Evolutionary conservation across 805 yeast species (phyloP).

Genomic region (Blastobotrys terrestris): DNA sequence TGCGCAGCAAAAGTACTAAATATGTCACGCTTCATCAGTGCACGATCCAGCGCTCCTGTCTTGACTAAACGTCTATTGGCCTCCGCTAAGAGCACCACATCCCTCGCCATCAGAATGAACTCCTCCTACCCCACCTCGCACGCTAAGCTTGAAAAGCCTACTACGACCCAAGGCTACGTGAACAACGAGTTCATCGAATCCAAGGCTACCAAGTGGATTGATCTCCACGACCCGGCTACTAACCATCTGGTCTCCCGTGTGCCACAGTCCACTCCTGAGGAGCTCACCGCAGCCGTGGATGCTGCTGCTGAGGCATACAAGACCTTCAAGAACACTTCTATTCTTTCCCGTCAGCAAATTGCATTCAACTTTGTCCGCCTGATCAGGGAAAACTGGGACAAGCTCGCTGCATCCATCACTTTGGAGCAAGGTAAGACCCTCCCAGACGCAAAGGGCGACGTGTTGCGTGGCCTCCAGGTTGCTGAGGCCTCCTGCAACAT

Average conservation of each 20-base stretch:
- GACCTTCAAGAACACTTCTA: slow-evolving; percentile 46
- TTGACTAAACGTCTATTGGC: background rate
- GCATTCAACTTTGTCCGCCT: slow-evolving; percentile 63
- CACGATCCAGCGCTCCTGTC: background rate
- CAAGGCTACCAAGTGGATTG: slow-evolving; percentile 53
- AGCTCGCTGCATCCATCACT: slow-evolving; percentile 58
- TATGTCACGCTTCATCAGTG: background rate
- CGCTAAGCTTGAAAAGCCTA: slow-evolving; percentile 9
- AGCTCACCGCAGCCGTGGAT: slow-evolving; percentile 57
- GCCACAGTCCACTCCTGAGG: slow-evolving; percentile 65
- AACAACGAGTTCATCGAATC: slow-evolving; percentile 47
- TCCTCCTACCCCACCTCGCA: slow-evolving; percentile 6
- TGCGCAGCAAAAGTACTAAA: background rate
- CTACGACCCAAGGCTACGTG: slow-evolving; percentile 33
- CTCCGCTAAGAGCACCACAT: background rate
- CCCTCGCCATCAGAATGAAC: background rate
- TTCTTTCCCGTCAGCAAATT: slow-evolving; percentile 51
- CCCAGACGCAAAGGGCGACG: slow-evolving; percentile 70
- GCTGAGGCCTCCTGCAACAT: slow-evolving; percentile 69
- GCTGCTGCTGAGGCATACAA: slow-evolving; percentile 60
- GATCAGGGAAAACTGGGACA: slow-evolving; percentile 52
- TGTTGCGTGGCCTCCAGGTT: slow-evolving; percentile 68
- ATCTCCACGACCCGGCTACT: slow-evolving; percentile 72
- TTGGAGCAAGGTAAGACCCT: slow-evolving; percentile 74
- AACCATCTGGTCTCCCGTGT: slow-evolving; percentile 58